Evolutionary conservation across 495 filamentous ascomycete species (phyloP), one percentile per base, ranked within the genome.

Genomic region (Glutinoglossum americanum): DNA sequence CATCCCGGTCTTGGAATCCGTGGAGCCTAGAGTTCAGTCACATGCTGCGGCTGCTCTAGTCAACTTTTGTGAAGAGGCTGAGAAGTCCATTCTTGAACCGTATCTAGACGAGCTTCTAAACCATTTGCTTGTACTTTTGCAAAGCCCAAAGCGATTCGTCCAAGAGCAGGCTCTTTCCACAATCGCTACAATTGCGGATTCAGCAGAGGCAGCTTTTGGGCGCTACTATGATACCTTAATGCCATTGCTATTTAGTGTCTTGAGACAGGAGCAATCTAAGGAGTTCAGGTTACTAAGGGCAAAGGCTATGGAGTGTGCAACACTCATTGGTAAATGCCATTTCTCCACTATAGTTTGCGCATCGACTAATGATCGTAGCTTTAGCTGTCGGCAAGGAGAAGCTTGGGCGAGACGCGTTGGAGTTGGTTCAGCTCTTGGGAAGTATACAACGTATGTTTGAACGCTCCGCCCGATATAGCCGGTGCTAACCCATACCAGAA

Each of bases 241-340:
- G 93, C 93, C 93, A 13, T 70, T 96, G 59, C 74, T 99, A 9
- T 88, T 97, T 64, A 83, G 81, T 60, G 90, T 97, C 27, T 73
- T 99, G 28, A 79, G 81, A 65, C 78, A 88, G 62, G 87, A 94
- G 63, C 87, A 86, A 61, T 85, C 85, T 23, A 97, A 93, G 72
- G 93, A 99, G 64, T 85, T 86, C 67, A 77, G 93, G 47, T 69
- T 97, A 30, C 78, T 99, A 28, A 80, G 89, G 61, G 90, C 93
- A 15, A 99, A 99, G 73, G 93, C 93, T 10, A 99, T 99, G 93
- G 93, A 99, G 72, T 99, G 93, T 68, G 93, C 93, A 33, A 97
- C 93, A 15, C 71, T 99, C 47, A 97, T 99, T 39, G 64, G 63
- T 65, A 48, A 33, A 17, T 37, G 4, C 25, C 30, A 3, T 1